phyloP scores from a whole-genome alignment of 139 green algal genomes.

The Coelastrella sp. region DNA sequence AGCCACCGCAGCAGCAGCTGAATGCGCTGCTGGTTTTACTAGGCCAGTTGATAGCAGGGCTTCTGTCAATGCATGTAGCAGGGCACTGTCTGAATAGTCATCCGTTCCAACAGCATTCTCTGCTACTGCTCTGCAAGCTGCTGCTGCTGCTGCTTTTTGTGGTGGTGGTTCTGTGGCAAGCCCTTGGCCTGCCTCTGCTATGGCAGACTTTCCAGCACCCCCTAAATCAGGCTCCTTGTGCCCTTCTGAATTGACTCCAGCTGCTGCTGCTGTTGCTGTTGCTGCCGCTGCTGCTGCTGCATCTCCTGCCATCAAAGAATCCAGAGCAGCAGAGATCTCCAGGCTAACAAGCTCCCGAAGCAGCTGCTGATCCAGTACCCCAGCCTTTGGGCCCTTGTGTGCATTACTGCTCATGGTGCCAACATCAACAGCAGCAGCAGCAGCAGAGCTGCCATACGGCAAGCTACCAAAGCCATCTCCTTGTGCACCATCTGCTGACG shows the following conservation, averaged over 20 bases:
- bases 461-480: not conserved
- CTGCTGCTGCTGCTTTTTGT: not conserved
- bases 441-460: not conserved
- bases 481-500: not conserved
- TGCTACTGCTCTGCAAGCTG: not conserved
- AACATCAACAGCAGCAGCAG: not conserved
- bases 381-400: not conserved
- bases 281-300: not conserved
- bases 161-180: not conserved
- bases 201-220: too few relatives aligned
- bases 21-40: not conserved
- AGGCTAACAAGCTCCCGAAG: not conserved
- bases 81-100: not conserved
- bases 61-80: conserved; percentile 36
- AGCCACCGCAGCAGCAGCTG: not conserved
- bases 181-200: not conserved
- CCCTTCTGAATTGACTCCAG: not conserved
- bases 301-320: not conserved
- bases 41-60: not conserved
- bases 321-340: not conserved
- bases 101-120: not conserved
- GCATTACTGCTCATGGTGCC: not conserved
- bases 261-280: not conserved
- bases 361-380: not conserved
- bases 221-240: too few relatives aligned